Base-by-base conservation (phyloP, 148 eudicot species). In the Cornus controversa region DNA sequence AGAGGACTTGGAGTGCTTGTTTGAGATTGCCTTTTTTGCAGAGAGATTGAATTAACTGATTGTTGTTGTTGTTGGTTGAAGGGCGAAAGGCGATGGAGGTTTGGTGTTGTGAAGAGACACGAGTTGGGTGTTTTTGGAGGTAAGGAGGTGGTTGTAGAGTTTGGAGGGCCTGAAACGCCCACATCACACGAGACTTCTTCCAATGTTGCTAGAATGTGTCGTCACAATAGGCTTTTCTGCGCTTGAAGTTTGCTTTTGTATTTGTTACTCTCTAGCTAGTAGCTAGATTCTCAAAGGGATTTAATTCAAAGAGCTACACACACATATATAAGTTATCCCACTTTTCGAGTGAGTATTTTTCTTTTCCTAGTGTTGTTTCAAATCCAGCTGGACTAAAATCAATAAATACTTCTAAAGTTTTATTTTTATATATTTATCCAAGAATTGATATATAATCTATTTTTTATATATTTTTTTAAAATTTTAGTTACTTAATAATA, bases 1-100 rank as follows among this genome's bases (percentile, higher is more conserved):
- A 85, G 31, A 96, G 92, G 78, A 84, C 60, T 16, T 91, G 81
- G 15, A 96, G 86, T 36, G 97, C 98, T 85, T 90, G 70, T 79
- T 91, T 90, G 77, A 93, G 83, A 68, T 84, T 79, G 31, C 91
- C 94, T 50, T 86, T 82, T 36, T 85, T 78, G 82, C 93, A 93
- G 75, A 96, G 83, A 8, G 90, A 87, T 65, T 92, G 95, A 62
- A 93, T 89, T 53, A 81, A 57, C 0, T 73, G 89, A 84, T 93
- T 92, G 31, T 77, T 83, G 76, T 93, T 92, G 31, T 77, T 83
- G 76, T 80, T 77, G 58, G 82, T 22, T 70, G 85, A 79, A 58
- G 75, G 76, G 79, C 70, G 71, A 74, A 79, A 9, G 60, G 78
- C 6, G 81, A 77, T 42, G 79, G 82, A 60, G 76, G 71, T 36